These are phyloP conservation scores for Lepidium sativum DNA, from an alignment of 345 rosid genomes.

Conservation along the genomic window DNA sequence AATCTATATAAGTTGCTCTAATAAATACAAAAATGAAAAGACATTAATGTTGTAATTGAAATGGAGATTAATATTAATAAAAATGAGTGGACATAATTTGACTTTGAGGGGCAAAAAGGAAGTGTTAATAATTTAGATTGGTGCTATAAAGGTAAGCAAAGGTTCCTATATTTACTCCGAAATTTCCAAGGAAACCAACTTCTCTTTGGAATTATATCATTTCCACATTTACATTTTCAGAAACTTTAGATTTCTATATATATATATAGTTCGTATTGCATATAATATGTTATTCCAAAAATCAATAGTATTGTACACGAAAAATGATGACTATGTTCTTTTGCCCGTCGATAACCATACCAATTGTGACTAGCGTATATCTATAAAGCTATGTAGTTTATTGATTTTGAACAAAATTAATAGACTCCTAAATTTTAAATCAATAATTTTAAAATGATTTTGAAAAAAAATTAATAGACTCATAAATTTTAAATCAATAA, in stretches of 20 bases:
- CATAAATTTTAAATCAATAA: no score
- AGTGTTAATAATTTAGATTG: constrained; percentile 16
- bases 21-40: not conserved
- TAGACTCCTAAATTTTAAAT: no score
- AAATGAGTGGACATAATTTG: constrained; percentile 20
- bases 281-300: not conserved
- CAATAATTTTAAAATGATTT: no score
- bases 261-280: not conserved
- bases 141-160: constrained; percentile 28
- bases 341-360: no score
- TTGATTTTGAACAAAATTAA: no score
- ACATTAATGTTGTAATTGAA: not conserved
- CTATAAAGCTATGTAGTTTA: no score
- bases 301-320: not conserved
- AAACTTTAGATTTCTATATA: constrained; percentile 4
- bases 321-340: no score
- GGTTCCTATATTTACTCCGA: constrained; percentile 29
- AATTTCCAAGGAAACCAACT: constrained; percentile 22
- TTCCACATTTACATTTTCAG: not conserved
- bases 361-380: no score
- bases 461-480: no score
- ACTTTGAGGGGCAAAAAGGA: constrained; percentile 16
- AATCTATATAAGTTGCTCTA: not conserved
- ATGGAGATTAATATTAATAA: not conserved
- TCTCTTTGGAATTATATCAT: constrained; percentile 12